phyloP scores from a whole-genome alignment of 1,284 basidiomycete species.

The Inonotus obliquus region DNA sequence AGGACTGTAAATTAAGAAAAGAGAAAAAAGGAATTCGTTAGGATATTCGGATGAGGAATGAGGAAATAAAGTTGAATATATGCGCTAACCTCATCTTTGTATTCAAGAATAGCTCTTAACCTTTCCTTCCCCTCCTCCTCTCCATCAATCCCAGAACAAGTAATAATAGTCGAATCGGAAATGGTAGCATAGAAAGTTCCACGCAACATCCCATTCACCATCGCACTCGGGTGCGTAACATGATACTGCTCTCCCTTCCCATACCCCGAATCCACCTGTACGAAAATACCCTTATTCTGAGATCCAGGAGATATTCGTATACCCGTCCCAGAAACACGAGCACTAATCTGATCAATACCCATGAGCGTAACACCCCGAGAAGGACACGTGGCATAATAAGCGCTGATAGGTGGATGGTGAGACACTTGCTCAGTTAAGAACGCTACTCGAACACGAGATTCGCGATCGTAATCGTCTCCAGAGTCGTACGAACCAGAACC shows the following conservation, averaged over 20 bases:
- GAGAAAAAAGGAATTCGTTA: neutral
- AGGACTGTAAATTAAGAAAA: constrained; percentile 77
- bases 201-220: constrained; percentile 88
- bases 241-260: constrained; percentile 84
- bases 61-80: neutral
- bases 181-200: constrained; percentile 90
- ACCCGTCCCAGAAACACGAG: constrained; percentile 82
- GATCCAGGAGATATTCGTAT: constrained; percentile 80
- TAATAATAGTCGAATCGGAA: constrained; percentile 76
- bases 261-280: constrained; percentile 68
- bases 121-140: constrained; percentile 58
- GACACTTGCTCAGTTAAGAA: constrained; percentile 86
- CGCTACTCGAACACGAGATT: constrained; percentile 52
- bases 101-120: constrained; percentile 84
- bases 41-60: neutral
- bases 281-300: constrained; percentile 86
- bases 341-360: constrained; percentile 90
- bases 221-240: constrained; percentile 86
- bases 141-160: constrained; percentile 76
- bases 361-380: constrained; percentile 65
- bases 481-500: constrained; percentile 24
- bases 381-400: constrained; percentile 80
- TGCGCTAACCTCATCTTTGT: constrained; percentile 87
- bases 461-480: constrained; percentile 29
- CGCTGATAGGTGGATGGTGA: constrained; percentile 94